Conservation (phyloP, 1,139 yeast genomes). For the Ogataea hybrid region DNA sequence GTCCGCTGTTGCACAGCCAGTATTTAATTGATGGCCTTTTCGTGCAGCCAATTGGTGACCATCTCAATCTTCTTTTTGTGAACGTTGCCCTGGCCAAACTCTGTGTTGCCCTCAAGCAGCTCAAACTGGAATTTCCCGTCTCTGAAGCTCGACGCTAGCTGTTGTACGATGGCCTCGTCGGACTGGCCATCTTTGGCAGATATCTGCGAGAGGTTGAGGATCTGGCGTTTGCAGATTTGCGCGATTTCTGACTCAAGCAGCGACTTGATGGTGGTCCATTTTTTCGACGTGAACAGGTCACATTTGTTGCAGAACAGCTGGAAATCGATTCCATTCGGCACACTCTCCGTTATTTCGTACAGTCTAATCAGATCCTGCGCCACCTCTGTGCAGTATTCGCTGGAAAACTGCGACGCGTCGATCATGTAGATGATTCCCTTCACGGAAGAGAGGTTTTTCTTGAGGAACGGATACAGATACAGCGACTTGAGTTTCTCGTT, state of each 20-base stretch:
- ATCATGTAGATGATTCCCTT: conserved; percentile 71
- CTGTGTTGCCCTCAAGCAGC: conserved; percentile 71
- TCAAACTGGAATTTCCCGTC: conserved; percentile 51
- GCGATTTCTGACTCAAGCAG: conserved; percentile 65
- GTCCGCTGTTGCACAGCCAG: neutral
- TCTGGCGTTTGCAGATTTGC: conserved; percentile 47
- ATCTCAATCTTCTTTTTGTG: conserved; percentile 45
- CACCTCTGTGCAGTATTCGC: conserved; percentile 43
- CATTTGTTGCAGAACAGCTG: conserved; percentile 78
- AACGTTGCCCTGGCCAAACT: conserved; percentile 70
- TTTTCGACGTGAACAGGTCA: conserved; percentile 81
- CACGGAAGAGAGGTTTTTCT: conserved; percentile 44
- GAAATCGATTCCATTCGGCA: conserved; percentile 65
- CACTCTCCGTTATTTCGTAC: conserved; percentile 54
- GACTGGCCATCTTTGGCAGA: conserved; percentile 20
- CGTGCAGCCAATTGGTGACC: conserved; percentile 82
- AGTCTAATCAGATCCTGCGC: conserved; percentile 57
- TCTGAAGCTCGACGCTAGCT: conserved; percentile 32
- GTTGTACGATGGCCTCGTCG: conserved; percentile 40
- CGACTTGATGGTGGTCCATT: conserved; percentile 55
- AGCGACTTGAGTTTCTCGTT: conserved; percentile 64
- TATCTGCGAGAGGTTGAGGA: conserved; percentile 37
- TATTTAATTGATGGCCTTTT: conserved; percentile 52
- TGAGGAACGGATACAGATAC: conserved; percentile 38
- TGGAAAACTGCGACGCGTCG: conserved; percentile 53